A percentile compares a stretch with the other conserved stretches of the same genome.
Conservation (phyloP, 148 eudicot genomes). For the Nyssa sinensis region DNA sequence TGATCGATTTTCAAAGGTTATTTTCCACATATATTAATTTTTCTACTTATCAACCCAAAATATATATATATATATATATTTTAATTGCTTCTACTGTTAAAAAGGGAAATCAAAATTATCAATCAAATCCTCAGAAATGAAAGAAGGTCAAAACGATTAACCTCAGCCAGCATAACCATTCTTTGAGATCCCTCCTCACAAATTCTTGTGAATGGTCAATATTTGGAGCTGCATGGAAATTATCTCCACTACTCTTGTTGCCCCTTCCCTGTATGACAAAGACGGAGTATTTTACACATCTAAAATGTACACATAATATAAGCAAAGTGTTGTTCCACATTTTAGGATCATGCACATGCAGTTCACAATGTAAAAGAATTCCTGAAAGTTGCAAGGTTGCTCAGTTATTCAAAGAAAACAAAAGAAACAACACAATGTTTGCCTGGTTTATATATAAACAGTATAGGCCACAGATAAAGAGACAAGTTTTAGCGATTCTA, state of each 20-base stretch:
- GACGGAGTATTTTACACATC: neutral
- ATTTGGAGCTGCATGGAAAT: constrained; percentile 98
- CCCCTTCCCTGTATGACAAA: constrained; percentile 81
- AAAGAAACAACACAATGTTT: neutral
- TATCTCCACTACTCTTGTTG: constrained; percentile 95
- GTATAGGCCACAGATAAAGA: neutral
- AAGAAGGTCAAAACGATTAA: constrained; percentile 30
- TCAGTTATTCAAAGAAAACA: no score
- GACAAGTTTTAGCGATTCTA: neutral
- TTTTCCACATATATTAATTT: neutral
- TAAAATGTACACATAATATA: neutral
- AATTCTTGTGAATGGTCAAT: constrained; percentile 99
- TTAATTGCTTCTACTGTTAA: neutral
- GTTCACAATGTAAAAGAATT: neutral
- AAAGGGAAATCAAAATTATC: neutral
- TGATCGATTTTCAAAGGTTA: neutral
- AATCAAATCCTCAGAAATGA: constrained; percentile 7
- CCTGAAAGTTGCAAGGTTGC: no score
- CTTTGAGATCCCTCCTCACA: constrained; percentile 84
- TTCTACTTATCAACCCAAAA: neutral
- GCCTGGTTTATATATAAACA: neutral
- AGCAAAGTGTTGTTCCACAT: neutral
- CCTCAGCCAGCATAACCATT: constrained; percentile 96
- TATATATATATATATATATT: no score
- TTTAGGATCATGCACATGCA: neutral